Base-by-base conservation (phyloP, 768 basidiomycete genomes). In the Lentinus tigrinus region DNA sequence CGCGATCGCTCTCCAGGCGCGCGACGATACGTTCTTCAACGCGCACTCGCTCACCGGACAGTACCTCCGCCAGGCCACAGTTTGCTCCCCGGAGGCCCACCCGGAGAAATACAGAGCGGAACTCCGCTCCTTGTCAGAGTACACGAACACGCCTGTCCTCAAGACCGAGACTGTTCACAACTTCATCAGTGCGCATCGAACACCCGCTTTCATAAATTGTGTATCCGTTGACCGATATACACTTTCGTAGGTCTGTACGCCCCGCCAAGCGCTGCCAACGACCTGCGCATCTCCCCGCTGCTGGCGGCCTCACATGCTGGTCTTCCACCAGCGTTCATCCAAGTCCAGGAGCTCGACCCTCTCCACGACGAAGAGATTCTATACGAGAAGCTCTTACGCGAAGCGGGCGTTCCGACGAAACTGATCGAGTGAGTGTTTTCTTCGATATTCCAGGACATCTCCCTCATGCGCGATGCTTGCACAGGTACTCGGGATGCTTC, bases 361-460 rank as follows among this genome's bases (percentile, higher is more conserved):
- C 26, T 68, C 26, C 55, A 69, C 19, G 71, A 72, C 51, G 71
- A 71, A 26, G 70, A 64, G 1, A 43, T 71, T 11, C 44, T 69
- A 16, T 72, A 70, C 38, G 66, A 63, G 19, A 55, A 62, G 36
- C 23, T 65, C 17, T 54, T 70, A 11, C 54, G 62, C 7, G 67
- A 70, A 19, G 51, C 47, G 16, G 63, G 66, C 0, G 65, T 72
- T 1, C 48, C 55, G 17, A 67, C 65, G 13, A 67, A 58, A 36
- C 24, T 69, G n/a, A 62, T 63, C 37, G 36, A 66, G 69, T 72
- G 34, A 56, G 66, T 62, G 4, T 19, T 16, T 10, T 9, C 16
- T 31, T 6, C 31, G 11, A 6, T 31, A n/a, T 27, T 19, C 36
- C n/a, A 3, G 36, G 23, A 7, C 24, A 37, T 36, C 24, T 49